A percentile compares a stretch with the other conserved stretches of the same genome.
These are phyloP conservation scores for Trametes villosa DNA, from an alignment of 768 basidiomycete species.

Conservation along the genomic window DNA sequence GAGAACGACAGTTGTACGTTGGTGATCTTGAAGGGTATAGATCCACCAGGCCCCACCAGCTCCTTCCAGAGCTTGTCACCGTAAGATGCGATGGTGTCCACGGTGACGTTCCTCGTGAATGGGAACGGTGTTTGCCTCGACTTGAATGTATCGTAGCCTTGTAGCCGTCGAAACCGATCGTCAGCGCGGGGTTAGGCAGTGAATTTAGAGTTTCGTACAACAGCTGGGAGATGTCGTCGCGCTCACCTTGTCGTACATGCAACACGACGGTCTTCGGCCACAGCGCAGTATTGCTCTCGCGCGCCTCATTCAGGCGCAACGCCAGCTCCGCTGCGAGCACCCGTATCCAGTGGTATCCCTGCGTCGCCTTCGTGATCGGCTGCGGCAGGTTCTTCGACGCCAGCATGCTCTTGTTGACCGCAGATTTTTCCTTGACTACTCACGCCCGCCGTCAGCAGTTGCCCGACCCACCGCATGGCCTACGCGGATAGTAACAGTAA, in stretches of 20 bases:
- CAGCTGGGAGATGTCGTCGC: no score
- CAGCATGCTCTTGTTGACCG: conserved; percentile 88
- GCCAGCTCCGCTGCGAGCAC: conserved; percentile 91
- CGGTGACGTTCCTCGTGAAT: conserved; percentile 71
- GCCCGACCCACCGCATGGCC: not conserved
- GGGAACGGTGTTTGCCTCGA: conserved; percentile 92
- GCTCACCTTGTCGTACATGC: conserved; percentile 69
- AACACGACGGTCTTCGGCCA: conserved; percentile 95
- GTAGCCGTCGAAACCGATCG: not conserved
- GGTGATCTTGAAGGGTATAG: conserved; percentile 62
- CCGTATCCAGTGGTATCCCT: conserved; percentile 90
- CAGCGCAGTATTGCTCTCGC: conserved; percentile 68
- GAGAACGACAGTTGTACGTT: conserved; percentile 75
- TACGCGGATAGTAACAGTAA: not conserved
- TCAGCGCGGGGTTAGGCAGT: not conserved
- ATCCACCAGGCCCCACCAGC: conserved; percentile 59
- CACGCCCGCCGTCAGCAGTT: not conserved
- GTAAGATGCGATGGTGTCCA: conserved; percentile 74
- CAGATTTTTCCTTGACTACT: conserved; percentile 83
- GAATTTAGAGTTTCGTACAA: not conserved
- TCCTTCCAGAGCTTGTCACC: conserved; percentile 89
- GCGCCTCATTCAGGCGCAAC: conserved; percentile 80
- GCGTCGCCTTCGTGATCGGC: conserved; percentile 69
- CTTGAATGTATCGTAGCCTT: conserved; percentile 66
- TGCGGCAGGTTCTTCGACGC: conserved; percentile 93